Conservation (phyloP, 2,329 filamentous ascomycete genomes). For the Pseudogymnoascus sp. region DNA sequence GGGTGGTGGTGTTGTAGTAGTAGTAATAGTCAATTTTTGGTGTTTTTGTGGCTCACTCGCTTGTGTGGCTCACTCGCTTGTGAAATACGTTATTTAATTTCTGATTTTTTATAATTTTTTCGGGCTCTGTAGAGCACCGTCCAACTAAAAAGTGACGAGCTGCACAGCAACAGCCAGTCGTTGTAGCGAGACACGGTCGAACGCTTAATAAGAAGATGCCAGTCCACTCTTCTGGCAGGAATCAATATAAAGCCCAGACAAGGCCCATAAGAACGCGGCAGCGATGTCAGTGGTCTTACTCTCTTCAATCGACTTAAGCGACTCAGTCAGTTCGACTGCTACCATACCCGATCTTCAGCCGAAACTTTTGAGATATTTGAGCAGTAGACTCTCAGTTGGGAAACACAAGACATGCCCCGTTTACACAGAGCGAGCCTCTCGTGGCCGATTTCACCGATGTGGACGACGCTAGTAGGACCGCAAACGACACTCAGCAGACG, state of each 20-base stretch:
- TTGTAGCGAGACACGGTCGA: neutral
- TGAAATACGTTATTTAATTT: no score
- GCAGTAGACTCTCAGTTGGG: neutral
- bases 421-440: neutral
- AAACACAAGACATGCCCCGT: neutral
- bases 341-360: neutral
- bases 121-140: no score
- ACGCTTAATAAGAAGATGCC: neutral
- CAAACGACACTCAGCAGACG: neutral
- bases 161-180: neutral
- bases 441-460: neutral
- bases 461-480: neutral
- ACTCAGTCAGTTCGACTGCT: neutral
- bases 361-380: constrained; percentile 3
- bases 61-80: no score
- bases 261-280: neutral
- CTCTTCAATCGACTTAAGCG: neutral
- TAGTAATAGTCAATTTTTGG: no score
- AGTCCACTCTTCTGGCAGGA: neutral
- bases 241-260: neutral
- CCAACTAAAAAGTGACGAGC: neutral
- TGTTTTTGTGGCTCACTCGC: no score
- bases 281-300: neutral
- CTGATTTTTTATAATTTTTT: no score
- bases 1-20: no score